Conservation (phyloP, 2,329 filamentous ascomycete species). For the Botrytis fragariae region DNA sequence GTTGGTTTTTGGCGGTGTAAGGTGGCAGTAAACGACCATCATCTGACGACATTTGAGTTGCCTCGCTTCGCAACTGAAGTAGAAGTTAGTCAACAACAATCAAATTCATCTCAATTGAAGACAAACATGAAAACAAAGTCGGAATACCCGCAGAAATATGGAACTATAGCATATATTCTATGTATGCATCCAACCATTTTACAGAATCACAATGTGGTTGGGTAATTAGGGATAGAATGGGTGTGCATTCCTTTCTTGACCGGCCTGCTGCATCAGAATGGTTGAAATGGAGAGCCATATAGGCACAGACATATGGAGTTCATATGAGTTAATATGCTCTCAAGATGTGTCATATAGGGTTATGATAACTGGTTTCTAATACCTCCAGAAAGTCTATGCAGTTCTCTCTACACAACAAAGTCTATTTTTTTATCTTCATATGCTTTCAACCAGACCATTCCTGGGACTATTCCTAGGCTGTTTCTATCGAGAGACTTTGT, state of each 20-base stretch:
- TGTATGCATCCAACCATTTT: neutral
- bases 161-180: neutral
- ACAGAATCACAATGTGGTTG: neutral
- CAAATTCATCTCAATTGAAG: neutral
- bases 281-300: neutral
- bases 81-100: neutral
- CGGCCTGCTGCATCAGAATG: neutral
- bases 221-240: too few relatives aligned
- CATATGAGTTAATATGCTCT: neutral
- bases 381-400: neutral
- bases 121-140: neutral
- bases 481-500: neutral
- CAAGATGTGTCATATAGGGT: neutral
- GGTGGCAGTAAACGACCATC: constrained; percentile 1
- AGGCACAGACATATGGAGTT: neutral
- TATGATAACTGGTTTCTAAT: neutral
- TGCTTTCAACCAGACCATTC: neutral
- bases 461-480: neutral
- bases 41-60: constrained; percentile 6
- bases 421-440: neutral
- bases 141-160: too few relatives aligned
- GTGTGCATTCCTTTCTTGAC: neutral
- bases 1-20: constrained; percentile 4
- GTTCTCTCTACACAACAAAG: neutral
- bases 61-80: neutral